Evolutionary conservation across 805 yeast genomes (phyloP).

Genomic region (Ogataea pignaliae): DNA sequence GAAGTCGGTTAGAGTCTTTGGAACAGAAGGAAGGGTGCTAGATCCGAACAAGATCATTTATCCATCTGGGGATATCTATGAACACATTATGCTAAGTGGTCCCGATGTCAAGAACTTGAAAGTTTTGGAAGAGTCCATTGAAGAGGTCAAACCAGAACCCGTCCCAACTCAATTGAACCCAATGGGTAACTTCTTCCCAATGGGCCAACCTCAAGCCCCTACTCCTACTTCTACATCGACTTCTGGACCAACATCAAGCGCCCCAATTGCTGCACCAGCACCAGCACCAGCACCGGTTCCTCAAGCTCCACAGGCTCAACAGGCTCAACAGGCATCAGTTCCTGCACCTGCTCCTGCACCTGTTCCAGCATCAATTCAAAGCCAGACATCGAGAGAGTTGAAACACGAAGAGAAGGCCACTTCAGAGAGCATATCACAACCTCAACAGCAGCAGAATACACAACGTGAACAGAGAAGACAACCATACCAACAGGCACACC

Average conservation of each 20-base stretch:
- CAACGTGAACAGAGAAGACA: background rate
- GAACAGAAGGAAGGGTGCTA: conserved; percentile 84
- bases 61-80: conserved; percentile 60
- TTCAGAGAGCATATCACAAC: conserved; percentile 4
- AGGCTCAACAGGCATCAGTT: conserved; percentile 1
- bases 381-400: conserved; percentile 6
- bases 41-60: conserved; percentile 73
- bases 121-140: conserved; percentile 70
- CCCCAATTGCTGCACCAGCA: conserved; percentile 13
- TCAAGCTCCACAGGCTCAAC: conserved; percentile 7
- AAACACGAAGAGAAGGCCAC: background rate
- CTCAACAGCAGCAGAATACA: background rate
- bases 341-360: conserved; percentile 1
- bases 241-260: conserved; percentile 11
- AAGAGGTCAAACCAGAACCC: conserved; percentile 55
- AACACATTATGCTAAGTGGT: conserved; percentile 81
- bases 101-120: conserved; percentile 86
- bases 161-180: conserved; percentile 30
- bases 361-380: conserved; percentile 4
- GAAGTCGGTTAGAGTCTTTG: conserved; percentile 73
- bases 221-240: conserved; percentile 18
- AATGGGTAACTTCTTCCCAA: conserved; percentile 14
- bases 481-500: background rate
- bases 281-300: conserved; percentile 11
- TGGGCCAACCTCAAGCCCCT: conserved; percentile 17